Percentiles rank a stretch among this genome's conserved stretches.
Evolutionary conservation across 164 flowering plant species (phyloP).

Genomic region (Vitis rupestris): DNA sequence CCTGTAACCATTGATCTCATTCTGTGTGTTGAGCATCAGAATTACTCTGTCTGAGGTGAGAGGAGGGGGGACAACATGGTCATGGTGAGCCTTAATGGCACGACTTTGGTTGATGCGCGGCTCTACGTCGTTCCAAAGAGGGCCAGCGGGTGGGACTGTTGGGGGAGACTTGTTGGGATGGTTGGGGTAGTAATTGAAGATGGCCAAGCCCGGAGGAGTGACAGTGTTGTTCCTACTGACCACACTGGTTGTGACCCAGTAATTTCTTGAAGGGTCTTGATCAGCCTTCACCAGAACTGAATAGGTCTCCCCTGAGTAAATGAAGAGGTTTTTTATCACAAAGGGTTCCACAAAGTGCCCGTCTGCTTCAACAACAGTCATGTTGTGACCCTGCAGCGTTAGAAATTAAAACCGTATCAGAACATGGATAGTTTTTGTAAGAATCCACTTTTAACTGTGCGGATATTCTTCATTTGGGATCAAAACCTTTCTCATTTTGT

Average conservation of each 20-base stretch:
- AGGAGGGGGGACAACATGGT: constrained; percentile 50
- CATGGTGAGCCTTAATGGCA: constrained; percentile 51
- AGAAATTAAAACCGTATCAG: too few species aligned
- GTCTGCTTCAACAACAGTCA: constrained; percentile 92
- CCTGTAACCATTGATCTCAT: constrained; percentile 34
- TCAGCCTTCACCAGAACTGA: constrained; percentile 70
- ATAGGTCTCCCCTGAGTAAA: constrained; percentile 88
- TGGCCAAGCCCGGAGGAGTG: constrained; percentile 59
- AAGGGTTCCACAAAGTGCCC: constrained; percentile 86
- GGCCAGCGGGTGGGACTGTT: constrained; percentile 46
- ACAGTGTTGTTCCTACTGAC: constrained; percentile 36
- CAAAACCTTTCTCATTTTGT: too few species aligned
- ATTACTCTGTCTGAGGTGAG: constrained; percentile 46
- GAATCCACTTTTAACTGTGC: too few species aligned
- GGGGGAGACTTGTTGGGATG: constrained; percentile 56
- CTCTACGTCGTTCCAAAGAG: constrained; percentile 50
- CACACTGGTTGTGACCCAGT: constrained; percentile 56
- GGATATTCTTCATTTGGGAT: too few species aligned
- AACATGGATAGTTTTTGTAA: too few species aligned
- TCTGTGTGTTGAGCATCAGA: constrained; percentile 78
- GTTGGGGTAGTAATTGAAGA: constrained; percentile 79
- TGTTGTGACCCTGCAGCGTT: constrained; percentile 61
- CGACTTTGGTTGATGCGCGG: constrained; percentile 42
- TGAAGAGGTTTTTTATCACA: constrained; percentile 52
- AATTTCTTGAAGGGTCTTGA: constrained; percentile 66